Evolutionary conservation across 75 land plant species (phyloP).

Genomic region (Selaginella tamariscina): DNA sequence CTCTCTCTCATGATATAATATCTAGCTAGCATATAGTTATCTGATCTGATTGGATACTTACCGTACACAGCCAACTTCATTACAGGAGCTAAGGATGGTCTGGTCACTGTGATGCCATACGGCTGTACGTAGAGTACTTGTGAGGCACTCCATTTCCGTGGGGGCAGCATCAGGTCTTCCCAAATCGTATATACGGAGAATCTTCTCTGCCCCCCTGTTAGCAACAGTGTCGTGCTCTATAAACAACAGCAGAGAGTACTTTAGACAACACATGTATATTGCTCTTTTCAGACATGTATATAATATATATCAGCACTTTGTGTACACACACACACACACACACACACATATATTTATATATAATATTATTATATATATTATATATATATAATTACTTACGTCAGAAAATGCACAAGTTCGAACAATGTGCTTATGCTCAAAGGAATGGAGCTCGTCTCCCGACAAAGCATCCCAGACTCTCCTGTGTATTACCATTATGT

Average conservation of each 20-base stretch:
- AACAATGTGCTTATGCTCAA: conserved; percentile 92
- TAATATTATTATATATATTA: too few species aligned
- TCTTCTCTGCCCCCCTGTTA: conserved; percentile 86
- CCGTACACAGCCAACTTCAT: conserved; percentile 88
- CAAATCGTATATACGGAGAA: conserved; percentile 77
- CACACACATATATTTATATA: too few species aligned
- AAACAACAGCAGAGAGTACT: neutral
- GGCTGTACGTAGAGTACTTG: conserved; percentile 76
- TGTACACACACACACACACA: too few species aligned
- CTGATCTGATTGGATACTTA: conserved; percentile 15
- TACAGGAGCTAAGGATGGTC: conserved; percentile 80
- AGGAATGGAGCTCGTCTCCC: conserved; percentile 73
- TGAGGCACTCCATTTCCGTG: conserved; percentile 69
- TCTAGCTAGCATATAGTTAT: neutral
- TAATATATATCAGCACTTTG: too few species aligned
- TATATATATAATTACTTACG: conserved; percentile 32
- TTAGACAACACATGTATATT: too few species aligned
- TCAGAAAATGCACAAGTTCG: conserved; percentile 92
- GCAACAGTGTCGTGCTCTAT: conserved; percentile 74
- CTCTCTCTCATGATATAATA: too few species aligned
- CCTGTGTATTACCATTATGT: conserved; percentile 26
- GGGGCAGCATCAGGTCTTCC: conserved; percentile 85
- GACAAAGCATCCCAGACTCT: conserved; percentile 87
- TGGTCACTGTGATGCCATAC: conserved; percentile 98
- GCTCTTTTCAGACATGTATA: too few species aligned